Evolutionary conservation across 192 early-diverging fungal species (phyloP).

Genomic region (Coemansia sp.): DNA sequence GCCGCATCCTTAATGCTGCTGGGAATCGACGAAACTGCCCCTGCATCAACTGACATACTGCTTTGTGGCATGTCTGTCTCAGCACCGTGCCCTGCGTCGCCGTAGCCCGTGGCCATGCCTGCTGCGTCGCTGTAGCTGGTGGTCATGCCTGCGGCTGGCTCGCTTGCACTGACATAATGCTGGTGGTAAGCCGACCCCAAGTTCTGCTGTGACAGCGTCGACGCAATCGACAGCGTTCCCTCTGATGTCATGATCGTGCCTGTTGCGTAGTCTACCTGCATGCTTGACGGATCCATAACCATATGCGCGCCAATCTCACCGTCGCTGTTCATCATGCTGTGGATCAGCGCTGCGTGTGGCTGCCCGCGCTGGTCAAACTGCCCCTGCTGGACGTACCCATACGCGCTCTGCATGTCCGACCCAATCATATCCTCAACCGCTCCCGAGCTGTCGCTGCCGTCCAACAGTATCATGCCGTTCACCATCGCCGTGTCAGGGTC

Average conservation of each 20-base stretch:
- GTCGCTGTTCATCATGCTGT: constrained; percentile 27
- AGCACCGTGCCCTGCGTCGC: background rate
- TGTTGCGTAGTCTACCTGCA: constrained; percentile 33
- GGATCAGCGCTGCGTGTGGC: constrained; percentile 32
- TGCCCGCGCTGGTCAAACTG: constrained; percentile 27
- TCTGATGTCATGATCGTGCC: constrained; percentile 21
- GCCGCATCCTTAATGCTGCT: constrained; percentile 11
- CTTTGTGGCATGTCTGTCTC: background rate
- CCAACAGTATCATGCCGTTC: constrained; percentile 46
- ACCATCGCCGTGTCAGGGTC: constrained; percentile 43
- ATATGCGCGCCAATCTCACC: constrained; percentile 26
- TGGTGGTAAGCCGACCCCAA: constrained; percentile 15
- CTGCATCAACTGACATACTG: background rate
- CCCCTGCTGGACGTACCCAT: constrained; percentile 28
- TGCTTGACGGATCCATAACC: constrained; percentile 43
- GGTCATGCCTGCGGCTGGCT: background rate
- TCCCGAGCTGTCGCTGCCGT: constrained; percentile 45
- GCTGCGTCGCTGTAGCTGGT: background rate
- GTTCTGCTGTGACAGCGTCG: constrained; percentile 19
- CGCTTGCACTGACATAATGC: constrained; percentile 7
- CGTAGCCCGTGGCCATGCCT: background rate
- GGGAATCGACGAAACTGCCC: constrained; percentile 25
- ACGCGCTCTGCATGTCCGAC: constrained; percentile 18
- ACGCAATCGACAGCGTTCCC: constrained; percentile 24
- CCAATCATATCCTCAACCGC: constrained; percentile 39